A percentile compares a stretch with the other conserved stretches of the same genome.
Conservation (phyloP, 805 yeast genomes). For the Yarrowia sp. region DNA sequence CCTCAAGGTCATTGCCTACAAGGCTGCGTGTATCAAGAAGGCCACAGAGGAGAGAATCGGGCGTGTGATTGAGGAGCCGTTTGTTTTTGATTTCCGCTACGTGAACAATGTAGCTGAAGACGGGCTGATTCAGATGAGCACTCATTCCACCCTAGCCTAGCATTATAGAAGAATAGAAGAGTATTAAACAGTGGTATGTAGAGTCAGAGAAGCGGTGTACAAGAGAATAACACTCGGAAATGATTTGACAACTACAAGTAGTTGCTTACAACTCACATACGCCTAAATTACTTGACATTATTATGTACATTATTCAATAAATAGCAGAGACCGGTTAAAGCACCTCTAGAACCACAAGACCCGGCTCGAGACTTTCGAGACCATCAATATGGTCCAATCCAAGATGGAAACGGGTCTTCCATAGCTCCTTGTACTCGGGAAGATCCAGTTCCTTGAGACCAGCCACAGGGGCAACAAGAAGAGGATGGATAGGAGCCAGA, state of each 20-base stretch:
- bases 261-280: no score
- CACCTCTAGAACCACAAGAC: slow-evolving; percentile 51
- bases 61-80: slow-evolving; percentile 34
- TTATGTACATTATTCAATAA: slow-evolving; percentile 5
- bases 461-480: slow-evolving; percentile 49
- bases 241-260: no score
- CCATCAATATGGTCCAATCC: slow-evolving; percentile 80
- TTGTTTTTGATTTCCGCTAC: slow-evolving; percentile 26
- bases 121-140: slow-evolving; percentile 26
- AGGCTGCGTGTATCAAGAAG: slow-evolving; percentile 19
- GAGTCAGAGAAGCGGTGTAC: not conserved
- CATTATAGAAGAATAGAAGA: slow-evolving; percentile 5
- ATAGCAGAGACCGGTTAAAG: not conserved
- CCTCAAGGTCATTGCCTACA: slow-evolving; percentile 31
- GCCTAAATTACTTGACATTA: no score
- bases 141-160: slow-evolving; percentile 20
- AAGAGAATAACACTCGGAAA: not conserved
- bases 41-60: slow-evolving; percentile 34
- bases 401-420: slow-evolving; percentile 55
- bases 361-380: slow-evolving; percentile 61
- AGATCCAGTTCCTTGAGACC: slow-evolving; percentile 17
- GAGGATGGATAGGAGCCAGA: slow-evolving; percentile 16
- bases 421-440: slow-evolving; percentile 40
- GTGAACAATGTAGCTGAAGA: slow-evolving; percentile 14
- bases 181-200: no score